Evolutionary conservation across 192 early-diverging fungal species (phyloP).

Genomic region (Coemansia sp.): DNA sequence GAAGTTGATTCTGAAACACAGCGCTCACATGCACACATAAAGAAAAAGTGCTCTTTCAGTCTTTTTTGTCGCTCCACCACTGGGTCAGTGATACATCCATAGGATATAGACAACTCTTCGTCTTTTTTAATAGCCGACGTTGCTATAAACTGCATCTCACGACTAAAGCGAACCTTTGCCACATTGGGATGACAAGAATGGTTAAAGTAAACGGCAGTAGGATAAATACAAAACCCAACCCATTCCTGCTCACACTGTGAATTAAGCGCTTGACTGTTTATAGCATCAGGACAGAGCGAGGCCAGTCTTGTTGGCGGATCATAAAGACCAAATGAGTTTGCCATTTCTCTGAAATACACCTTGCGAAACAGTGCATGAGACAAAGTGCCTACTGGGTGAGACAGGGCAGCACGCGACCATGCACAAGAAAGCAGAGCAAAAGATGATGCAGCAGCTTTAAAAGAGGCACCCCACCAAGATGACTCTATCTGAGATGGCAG

Average conservation of each 20-base stretch:
- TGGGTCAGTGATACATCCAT: conserved; percentile 57
- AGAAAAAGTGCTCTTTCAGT: conserved; percentile 62
- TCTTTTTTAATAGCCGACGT: conserved; percentile 41
- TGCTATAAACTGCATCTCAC: conserved; percentile 57
- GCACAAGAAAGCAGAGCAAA: conserved; percentile 27
- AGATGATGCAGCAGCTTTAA: conserved; percentile 16
- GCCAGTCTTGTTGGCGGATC: conserved; percentile 47
- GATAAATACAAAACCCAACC: conserved; percentile 62
- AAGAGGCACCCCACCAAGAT: conserved; percentile 27
- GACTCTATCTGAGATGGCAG: conserved; percentile 10
- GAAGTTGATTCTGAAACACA: conserved; percentile 32
- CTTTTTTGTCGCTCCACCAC: conserved; percentile 45
- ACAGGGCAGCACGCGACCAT: conserved; percentile 10
- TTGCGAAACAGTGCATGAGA: conserved; percentile 53
- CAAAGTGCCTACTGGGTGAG: conserved; percentile 1
- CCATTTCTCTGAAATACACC: conserved; percentile 63
- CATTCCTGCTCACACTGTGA: conserved; percentile 48
- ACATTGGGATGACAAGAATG: conserved; percentile 66
- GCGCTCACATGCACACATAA: conserved; percentile 58
- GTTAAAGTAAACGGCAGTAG: conserved; percentile 67
- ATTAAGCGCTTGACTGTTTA: neutral
- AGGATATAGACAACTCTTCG: conserved; percentile 65
- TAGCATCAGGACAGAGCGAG: neutral
- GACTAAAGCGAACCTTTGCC: conserved; percentile 45
- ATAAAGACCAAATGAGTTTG: conserved; percentile 72